Percentiles rank a stretch among this genome's conserved stretches.
Conservation (phyloP, 2,329 filamentous ascomycete genomes). For the Phialophora chinensis region DNA sequence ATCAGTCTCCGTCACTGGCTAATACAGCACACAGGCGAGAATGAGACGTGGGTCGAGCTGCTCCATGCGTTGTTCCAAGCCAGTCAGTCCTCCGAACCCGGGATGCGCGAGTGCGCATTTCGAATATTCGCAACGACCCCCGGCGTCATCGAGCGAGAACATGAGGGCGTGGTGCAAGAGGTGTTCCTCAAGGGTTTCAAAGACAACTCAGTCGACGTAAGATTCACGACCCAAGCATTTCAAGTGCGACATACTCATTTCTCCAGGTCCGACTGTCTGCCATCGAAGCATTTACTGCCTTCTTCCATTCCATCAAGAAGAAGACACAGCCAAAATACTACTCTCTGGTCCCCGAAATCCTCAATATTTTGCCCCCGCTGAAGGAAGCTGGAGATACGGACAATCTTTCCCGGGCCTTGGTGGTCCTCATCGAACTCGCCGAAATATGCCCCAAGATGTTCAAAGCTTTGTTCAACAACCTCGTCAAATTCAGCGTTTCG, state of each 20-base stretch:
- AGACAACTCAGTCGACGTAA: slow-evolving; percentile 75
- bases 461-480: slow-evolving; percentile 86
- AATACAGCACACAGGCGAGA: slow-evolving; percentile 53
- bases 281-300: slow-evolving; percentile 95
- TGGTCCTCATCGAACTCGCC: slow-evolving; percentile 91
- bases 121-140: slow-evolving; percentile 95
- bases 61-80: slow-evolving; percentile 84
- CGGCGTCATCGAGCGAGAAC: slow-evolving; percentile 92
- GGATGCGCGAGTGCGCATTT: slow-evolving; percentile 89
- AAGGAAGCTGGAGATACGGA: slow-evolving; percentile 92
- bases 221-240: slow-evolving; percentile 24
- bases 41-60: slow-evolving; percentile 86
- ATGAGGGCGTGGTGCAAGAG: slow-evolving; percentile 84
- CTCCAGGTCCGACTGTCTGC: slow-evolving; percentile 82
- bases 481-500: slow-evolving; percentile 90
- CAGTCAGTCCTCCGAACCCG: slow-evolving; percentile 81
- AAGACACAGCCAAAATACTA: slow-evolving; percentile 90
- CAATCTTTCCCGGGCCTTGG: slow-evolving; percentile 84
- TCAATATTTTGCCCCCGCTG: slow-evolving; percentile 92
- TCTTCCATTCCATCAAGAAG: slow-evolving; percentile 89
- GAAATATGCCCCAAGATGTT: slow-evolving; percentile 98
- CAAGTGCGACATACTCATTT: slow-evolving; percentile 25
- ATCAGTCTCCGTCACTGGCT: slow-evolving; percentile 19
- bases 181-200: slow-evolving; percentile 93
- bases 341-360: slow-evolving; percentile 81